Base-by-base conservation (phyloP, 1,284 basidiomycete species). In the Ganoderma lingzhi region DNA sequence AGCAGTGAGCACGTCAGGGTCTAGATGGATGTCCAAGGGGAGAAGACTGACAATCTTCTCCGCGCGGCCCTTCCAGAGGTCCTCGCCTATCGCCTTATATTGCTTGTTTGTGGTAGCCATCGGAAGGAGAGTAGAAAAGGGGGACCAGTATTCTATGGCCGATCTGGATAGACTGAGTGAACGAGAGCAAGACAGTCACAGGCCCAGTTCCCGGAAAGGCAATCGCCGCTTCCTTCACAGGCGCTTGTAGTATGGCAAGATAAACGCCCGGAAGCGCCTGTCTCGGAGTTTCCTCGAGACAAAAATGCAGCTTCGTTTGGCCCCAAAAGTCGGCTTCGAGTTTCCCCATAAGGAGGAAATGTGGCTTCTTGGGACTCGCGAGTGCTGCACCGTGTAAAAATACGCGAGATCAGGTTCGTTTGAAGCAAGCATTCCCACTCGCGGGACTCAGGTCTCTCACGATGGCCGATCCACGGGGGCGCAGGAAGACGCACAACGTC, bases 31-130 rank as follows among this genome's bases (percentile, higher is more conserved):
- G 53, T 17, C 28, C 41, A 32, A 53, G 41, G 30, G 17, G 30
- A 53, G 15, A 64, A 55, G 3, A 81, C 93, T 80, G 78, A 96
- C 95, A 63, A 96, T 94, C 86, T 97, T 97, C 81, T 97, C 96
- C 5, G 95, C 89, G 65, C 94, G 87, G 19, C 89, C 85, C 80
- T 96, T 97, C 96, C 96, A 97, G 45, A 96, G 87, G 78, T 97
- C 96, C 77, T 97, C 96, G 59, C 93, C 93, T 71, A 94, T 89
- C 73, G 85, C 87, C 79, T 95, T 94, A 83, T 93, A 93, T 76
- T 95, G 93, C 77, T 94, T 94, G 81, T 86, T 90, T 64, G 87
- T 87, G 55, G 90, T 89, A 64, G 91, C 87, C 92, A 93, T 82
- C 30, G 23, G n/a, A 28, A n/a, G 19, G 9, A 45, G 9, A 17